phyloP scores from a whole-genome alignment of 768 basidiomycete genomes.

The Lanmaoa pseudosensibilis region DNA sequence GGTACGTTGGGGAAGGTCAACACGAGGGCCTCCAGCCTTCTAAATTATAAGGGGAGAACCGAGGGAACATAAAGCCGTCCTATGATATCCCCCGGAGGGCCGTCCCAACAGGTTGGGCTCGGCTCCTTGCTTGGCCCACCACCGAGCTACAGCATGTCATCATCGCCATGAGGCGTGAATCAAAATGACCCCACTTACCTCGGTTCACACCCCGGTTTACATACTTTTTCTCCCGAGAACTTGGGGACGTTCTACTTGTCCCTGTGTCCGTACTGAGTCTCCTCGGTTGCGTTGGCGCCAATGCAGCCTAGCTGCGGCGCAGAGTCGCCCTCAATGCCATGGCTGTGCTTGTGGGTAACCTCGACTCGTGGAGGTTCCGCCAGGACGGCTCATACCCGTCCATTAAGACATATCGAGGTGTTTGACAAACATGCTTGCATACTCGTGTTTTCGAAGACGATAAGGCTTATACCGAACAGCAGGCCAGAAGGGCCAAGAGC shows the following conservation, averaged over 20 bases:
- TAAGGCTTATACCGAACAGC: not conserved
- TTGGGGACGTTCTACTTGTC: not conserved
- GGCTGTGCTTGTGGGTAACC: not conserved
- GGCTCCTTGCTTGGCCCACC: constrained; percentile 10
- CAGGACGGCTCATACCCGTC: constrained; percentile 1
- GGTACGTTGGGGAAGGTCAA: not conserved
- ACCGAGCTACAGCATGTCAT: not conserved
- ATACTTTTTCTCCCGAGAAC: not conserved
- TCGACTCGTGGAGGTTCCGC: not conserved
- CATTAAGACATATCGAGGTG: not conserved
- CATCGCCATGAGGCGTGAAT: not conserved
- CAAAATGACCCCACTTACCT: constrained; percentile 7
- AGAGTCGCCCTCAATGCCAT: not conserved
- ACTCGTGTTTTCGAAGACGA: constrained; percentile 2
- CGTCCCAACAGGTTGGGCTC: not conserved
- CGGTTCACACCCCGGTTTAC: not conserved
- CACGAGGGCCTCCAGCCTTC: not conserved
- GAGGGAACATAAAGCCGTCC: not conserved
- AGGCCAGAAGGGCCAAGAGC: constrained; percentile 13
- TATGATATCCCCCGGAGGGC: not conserved
- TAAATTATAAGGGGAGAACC: constrained; percentile 7
- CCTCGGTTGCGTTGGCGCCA: not conserved
- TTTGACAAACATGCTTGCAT: not conserved
- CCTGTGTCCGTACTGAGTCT: not conserved
- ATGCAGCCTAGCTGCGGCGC: not conserved